A percentile compares a stretch with the other conserved stretches of the same genome.
These are phyloP conservation scores for Tylopilus rubrobrunneus DNA, from an alignment of 768 basidiomycete genomes.

Conservation along the genomic window DNA sequence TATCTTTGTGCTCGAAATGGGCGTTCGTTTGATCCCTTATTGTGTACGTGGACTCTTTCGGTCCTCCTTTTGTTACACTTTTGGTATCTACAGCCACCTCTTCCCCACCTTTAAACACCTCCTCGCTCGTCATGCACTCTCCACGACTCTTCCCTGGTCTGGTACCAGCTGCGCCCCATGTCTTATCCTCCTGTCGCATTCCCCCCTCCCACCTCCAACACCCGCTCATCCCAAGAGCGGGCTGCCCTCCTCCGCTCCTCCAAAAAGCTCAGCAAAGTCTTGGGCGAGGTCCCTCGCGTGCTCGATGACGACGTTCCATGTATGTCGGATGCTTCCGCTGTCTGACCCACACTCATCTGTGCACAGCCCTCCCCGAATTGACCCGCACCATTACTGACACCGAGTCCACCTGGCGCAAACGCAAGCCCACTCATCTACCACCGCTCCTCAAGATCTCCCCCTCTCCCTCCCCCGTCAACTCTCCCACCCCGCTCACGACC, in stretches of 20 bases:
- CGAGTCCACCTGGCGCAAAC: constrained; percentile 21
- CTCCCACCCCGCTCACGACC: not conserved
- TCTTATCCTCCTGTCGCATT: constrained; percentile 7
- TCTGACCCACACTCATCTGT: not conserved
- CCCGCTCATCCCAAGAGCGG: constrained; percentile 48
- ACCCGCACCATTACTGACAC: constrained; percentile 1
- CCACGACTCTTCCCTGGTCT: constrained; percentile 15
- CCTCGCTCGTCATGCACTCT: no score
- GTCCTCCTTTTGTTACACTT: constrained; percentile 22
- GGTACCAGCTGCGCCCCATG: constrained; percentile 22
- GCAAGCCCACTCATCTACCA: constrained; percentile 27
- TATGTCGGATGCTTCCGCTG: not conserved
- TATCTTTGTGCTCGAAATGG: no score
- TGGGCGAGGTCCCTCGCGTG: constrained; percentile 59
- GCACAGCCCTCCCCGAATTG: constrained; percentile 2
- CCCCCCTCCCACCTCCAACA: constrained; percentile 59
- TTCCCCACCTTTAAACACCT: constrained; percentile 12
- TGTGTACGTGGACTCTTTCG: no score
- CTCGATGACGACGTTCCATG: constrained; percentile 32
- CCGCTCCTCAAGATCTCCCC: constrained; percentile 22
- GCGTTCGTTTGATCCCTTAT: not conserved
- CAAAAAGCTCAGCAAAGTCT: constrained; percentile 54
- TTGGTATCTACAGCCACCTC: constrained; percentile 6
- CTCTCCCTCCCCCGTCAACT: not conserved
- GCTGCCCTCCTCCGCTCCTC: constrained; percentile 52